Conservation (phyloP, 345 rosid genomes). For the Excoecaria cochinchinensis region DNA sequence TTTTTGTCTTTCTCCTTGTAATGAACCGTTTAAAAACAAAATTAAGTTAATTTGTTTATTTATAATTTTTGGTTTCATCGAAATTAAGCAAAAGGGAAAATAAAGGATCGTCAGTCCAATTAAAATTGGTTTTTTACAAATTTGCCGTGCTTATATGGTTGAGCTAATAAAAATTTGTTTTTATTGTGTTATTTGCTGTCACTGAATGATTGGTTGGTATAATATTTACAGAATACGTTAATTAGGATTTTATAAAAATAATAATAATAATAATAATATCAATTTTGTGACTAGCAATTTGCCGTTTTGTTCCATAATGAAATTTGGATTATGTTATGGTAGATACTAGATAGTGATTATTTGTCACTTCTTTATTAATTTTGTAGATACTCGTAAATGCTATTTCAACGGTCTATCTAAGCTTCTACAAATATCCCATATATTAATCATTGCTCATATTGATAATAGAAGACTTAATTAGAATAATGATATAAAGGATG, state of each 20-base stretch:
- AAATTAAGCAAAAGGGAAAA: neutral
- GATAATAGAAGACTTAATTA: neutral
- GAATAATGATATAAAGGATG: neutral
- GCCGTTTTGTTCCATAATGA: conserved; percentile 33
- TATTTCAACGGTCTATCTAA: neutral
- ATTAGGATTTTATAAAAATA: too few species aligned
- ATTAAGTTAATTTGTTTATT: neutral
- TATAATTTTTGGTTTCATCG: neutral
- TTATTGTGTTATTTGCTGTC: too few species aligned
- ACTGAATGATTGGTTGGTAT: conserved; percentile 4
- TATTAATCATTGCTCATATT: neutral
- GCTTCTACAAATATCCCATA: neutral
- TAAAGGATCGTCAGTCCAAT: neutral
- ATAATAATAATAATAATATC: too few species aligned
- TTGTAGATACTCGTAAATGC: neutral
- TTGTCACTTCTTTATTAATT: neutral
- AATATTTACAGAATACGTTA: too few species aligned
- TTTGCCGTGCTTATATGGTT: conserved; percentile 1
- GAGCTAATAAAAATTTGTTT: neutral
- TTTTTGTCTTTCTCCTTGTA: too few species aligned
- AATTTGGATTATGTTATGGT: conserved; percentile 27
- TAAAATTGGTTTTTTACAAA: neutral
- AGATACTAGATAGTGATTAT: conserved; percentile 19
- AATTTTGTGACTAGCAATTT: neutral
- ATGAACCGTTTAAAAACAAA: too few species aligned